Base-by-base conservation (phyloP, 2,329 filamentous ascomycete species). In the Bipolaris zeicola region DNA sequence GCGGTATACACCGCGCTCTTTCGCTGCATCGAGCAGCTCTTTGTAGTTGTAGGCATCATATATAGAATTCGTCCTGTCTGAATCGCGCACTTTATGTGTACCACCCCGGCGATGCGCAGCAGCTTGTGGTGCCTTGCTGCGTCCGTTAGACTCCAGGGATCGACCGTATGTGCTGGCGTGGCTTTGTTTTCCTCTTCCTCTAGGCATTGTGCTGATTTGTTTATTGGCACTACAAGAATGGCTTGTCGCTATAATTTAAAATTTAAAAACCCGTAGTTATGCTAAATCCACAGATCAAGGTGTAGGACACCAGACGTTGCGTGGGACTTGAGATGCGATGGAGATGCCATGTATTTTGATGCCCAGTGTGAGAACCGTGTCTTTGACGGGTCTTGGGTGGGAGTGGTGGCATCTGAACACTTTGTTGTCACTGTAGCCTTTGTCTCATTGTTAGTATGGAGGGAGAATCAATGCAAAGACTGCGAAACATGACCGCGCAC, bases 31-130 rank as follows among this genome's bases (percentile, higher is more conserved):
- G 6, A 63, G 46, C 0, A 76, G 67, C 26, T 69, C 65, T 20
- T 58, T 57, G 37, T 69, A 65, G 33, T 60, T 64, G 43, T 59
- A 63, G 3, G 62, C 48, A 37, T 76, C 73, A 56, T 67, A 75
- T 7, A 67, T 58, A 5, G 71, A 72, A n/a, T 65, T 48, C 0
- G 73, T 75, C 7, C 48, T 47, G 46, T 74, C 54, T 18, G 64
- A 43, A 6, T 68, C 66, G 24, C 67, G 69, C 6, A 75, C 65
- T 34, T 62, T 56, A 41, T 74, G 72, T 14, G 63, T 69, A n/a
- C 70, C 70, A 22, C 70, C 72, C 13, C 71, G 66, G 37, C 61
- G 53, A 41, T 72, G 68, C 13, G 60, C 50, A 6, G 60, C 57
- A 3, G 61, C 53, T 57, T 65, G 57, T 8, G 61, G 55, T n/a